Evolutionary conservation across 1,284 basidiomycete species (phyloP).

Genomic region (Waitea zeae): DNA sequence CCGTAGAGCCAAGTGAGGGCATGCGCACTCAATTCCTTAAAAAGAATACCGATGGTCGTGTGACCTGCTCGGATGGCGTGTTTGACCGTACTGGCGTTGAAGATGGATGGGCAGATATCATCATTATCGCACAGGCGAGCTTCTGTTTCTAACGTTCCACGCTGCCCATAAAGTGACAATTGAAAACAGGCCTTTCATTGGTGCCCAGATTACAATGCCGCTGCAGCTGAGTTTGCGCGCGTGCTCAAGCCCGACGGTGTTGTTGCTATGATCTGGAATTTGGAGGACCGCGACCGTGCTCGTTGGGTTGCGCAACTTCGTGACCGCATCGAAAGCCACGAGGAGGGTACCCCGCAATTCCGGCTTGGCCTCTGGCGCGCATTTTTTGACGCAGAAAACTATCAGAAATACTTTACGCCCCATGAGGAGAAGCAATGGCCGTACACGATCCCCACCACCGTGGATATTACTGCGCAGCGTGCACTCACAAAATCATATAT

Average conservation of each 20-base stretch:
- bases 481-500: conserved; percentile 64
- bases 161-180: conserved; percentile 17
- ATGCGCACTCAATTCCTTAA: conserved; percentile 48
- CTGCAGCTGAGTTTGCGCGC: conserved; percentile 48
- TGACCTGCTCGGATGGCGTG: conserved; percentile 30
- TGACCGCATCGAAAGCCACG: conserved; percentile 44
- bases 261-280: conserved; percentile 61
- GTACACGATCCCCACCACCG: conserved; percentile 27
- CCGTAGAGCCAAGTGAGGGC: conserved; percentile 57
- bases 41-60: conserved; percentile 29
- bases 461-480: conserved; percentile 36
- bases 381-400: conserved; percentile 37
- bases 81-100: conserved; percentile 42
- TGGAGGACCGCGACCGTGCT: conserved; percentile 51
- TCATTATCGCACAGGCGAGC: conserved; percentile 64
- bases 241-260: conserved; percentile 51
- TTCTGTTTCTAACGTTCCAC: conserved; percentile 20
- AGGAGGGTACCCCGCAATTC: conserved; percentile 55
- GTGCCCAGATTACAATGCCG: conserved; percentile 56
- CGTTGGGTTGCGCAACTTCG: conserved; percentile 55
- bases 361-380: conserved; percentile 52
- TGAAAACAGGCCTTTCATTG: conserved; percentile 80
- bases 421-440: conserved; percentile 35
- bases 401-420: conserved; percentile 30
- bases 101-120: conserved; percentile 53